A percentile compares a stretch with the other conserved stretches of the same genome.
phyloP scores from a whole-genome alignment of 2,329 filamentous ascomycete species.

The Microdochium paspali region DNA sequence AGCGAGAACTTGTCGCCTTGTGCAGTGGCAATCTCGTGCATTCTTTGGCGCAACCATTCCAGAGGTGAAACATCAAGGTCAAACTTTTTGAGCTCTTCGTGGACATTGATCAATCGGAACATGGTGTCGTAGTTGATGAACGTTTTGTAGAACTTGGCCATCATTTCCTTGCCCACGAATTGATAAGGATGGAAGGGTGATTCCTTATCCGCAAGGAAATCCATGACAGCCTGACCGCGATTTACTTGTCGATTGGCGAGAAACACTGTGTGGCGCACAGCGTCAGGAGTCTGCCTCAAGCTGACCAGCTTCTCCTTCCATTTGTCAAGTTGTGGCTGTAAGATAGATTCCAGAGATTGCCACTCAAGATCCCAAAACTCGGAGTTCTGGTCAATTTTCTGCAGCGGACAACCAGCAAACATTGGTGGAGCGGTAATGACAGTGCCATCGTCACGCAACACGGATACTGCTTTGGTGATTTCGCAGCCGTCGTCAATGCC shows the following conservation, averaged over 20 bases:
- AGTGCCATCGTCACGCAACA: slow-evolving; percentile 36
- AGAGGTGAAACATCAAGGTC: slow-evolving; percentile 40
- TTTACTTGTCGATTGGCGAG: slow-evolving; percentile 47
- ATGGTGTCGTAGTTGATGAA: slow-evolving; percentile 46
- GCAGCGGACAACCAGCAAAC: slow-evolving; percentile 42
- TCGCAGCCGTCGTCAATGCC: slow-evolving; percentile 14
- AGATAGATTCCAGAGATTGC: slow-evolving; percentile 32
- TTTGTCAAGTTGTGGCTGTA: slow-evolving; percentile 32
- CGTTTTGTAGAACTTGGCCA: slow-evolving; percentile 27
- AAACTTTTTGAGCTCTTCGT: slow-evolving; percentile 44
- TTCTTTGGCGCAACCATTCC: slow-evolving; percentile 47
- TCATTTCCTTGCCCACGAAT: slow-evolving; percentile 41
- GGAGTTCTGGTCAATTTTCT: slow-evolving; percentile 37
- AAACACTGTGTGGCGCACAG: slow-evolving; percentile 32
- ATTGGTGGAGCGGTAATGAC: slow-evolving; percentile 41
- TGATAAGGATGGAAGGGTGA: slow-evolving; percentile 44
- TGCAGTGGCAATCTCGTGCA: slow-evolving; percentile 36
- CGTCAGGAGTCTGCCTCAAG: slow-evolving; percentile 12
- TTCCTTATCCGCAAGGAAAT: slow-evolving; percentile 36
- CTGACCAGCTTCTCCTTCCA: slow-evolving; percentile 37
- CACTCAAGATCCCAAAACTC: slow-evolving; percentile 48
- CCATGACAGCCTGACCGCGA: slow-evolving; percentile 40
- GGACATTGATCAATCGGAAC: slow-evolving; percentile 43
- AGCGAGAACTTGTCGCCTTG: slow-evolving; percentile 40
- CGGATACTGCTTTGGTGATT: slow-evolving; percentile 35